Base-by-base conservation (phyloP, 2,329 filamentous ascomycete genomes). In the Pestalotiopsis fici region DNA sequence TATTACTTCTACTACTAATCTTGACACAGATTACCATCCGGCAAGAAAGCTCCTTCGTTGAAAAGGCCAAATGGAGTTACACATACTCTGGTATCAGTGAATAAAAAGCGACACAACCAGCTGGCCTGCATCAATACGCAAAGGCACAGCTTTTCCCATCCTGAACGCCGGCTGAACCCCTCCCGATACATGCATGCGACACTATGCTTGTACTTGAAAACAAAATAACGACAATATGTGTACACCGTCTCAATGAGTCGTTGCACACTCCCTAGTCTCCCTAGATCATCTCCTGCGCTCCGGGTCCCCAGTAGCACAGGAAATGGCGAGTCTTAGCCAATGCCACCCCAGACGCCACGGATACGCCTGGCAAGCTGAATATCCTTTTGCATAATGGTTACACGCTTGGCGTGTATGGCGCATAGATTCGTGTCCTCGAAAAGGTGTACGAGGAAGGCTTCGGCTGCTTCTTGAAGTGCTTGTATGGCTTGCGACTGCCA, bases 331-430 rank as follows among this genome's bases (percentile, higher is more conserved):
- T 75, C 81, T 81, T 87, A 81, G 80, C 91, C 81, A 82, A 85
- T 73, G 4, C 91, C 92, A 59, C 90, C 92, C 92, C 92, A 95
- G 59, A 90, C 87, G 13, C 93, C 93, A 64, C 93, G 86, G 81
- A 95, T 94, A 72, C 93, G 84, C 75, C 93, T 85, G 23, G 95
- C 95, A 69, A 98, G 87, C 82, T 98, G 95, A 74, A 99, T 97
- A 81, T 98, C 96, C 83, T 97, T 97, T 81, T 96, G 94, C 93
- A 97, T 95, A 74, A 98, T 97, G 50, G 95, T 98, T 65, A 98
- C 94, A 78, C 95, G 88, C 84, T 97, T 98, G 69, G 95, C 96
- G 82, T 98, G 95, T 74, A 98, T 95, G 70, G 95, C 96, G 83
- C 95, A 98, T 55, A 98, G 87, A 83, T 98, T 98, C 71, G 93